phyloP scores from a whole-genome alignment of 371 early-diverging fungal genomes.

The Mucor lusitanicus region DNA sequence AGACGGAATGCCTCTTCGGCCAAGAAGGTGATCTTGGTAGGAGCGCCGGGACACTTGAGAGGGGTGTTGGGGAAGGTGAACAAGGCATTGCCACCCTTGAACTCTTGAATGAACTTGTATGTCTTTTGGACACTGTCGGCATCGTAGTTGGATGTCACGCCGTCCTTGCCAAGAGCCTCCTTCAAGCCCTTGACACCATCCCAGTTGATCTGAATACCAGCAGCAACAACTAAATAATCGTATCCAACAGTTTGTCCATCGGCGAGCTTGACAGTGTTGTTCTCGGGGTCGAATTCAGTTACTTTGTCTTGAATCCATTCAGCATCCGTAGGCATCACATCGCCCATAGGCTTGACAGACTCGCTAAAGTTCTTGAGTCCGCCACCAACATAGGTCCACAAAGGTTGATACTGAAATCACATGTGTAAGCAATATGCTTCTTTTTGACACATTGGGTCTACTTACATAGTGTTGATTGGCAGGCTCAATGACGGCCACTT shows the following conservation, averaged over 20 bases:
- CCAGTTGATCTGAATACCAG: conserved; percentile 84
- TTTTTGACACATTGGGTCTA: neutral
- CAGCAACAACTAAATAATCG: conserved; percentile 87
- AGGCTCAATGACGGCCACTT: conserved; percentile 85
- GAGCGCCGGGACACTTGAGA: conserved; percentile 92
- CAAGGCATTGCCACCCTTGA: conserved; percentile 83
- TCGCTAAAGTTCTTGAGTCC: conserved; percentile 81
- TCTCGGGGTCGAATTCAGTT: conserved; percentile 66
- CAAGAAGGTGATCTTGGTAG: conserved; percentile 89
- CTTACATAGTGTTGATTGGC: conserved; percentile 75
- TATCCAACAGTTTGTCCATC: conserved; percentile 75
- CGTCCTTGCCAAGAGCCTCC: conserved; percentile 78
- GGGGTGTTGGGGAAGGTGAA: conserved; percentile 91
- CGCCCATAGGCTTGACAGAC: conserved; percentile 66
- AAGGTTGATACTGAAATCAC: conserved; percentile 74
- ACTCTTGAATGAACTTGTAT: conserved; percentile 68
- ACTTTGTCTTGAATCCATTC: conserved; percentile 80
- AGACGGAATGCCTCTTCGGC: conserved; percentile 84
- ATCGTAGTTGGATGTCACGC: conserved; percentile 85
- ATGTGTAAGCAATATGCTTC: no score
- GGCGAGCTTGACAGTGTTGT: conserved; percentile 66
- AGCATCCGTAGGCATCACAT: conserved; percentile 71
- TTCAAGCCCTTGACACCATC: conserved; percentile 77
- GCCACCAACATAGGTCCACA: conserved; percentile 90
- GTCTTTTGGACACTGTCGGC: conserved; percentile 77